Evolutionary conservation across 345 rosid genomes (phyloP).

Genomic region (Euphorbia peplus): DNA sequence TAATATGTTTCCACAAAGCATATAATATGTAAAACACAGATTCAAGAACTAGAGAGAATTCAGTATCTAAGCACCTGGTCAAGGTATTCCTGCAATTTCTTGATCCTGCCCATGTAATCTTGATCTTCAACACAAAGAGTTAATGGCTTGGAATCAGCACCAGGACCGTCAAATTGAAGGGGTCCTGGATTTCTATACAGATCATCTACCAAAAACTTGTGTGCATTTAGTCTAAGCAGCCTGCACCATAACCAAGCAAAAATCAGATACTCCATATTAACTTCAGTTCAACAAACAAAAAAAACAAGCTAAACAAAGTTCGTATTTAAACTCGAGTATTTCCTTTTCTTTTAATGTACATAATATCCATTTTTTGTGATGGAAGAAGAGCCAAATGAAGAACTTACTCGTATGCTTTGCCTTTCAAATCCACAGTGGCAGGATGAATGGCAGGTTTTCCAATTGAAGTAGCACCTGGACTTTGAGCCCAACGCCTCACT

Average conservation of each 20-base stretch:
- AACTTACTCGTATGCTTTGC: constrained; percentile 93
- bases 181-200: constrained; percentile 98
- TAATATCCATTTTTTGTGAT: not conserved
- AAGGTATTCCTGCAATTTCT: constrained; percentile 81
- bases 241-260: constrained; percentile 37
- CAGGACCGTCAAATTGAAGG: constrained; percentile 93
- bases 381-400: not conserved
- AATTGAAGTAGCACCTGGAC: constrained; percentile 60
- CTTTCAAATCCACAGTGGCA: constrained; percentile 89
- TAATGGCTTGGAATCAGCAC: constrained; percentile 85
- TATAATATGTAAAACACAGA: not conserved
- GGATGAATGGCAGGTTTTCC: constrained; percentile 98
- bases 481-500: constrained; percentile 85
- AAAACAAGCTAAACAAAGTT: not conserved
- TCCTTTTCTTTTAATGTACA: not conserved
- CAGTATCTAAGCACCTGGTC: constrained; percentile 51
- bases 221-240: constrained; percentile 69
- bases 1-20: not conserved
- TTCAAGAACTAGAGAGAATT: not conserved
- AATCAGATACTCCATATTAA: not conserved
- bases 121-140: constrained; percentile 89
- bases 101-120: constrained; percentile 99
- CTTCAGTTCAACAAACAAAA: not conserved
- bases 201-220: constrained; percentile 79
- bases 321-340: not conserved